Base-by-base conservation (phyloP, 805 yeast genomes). In the Hanseniaspora nectarophila region DNA sequence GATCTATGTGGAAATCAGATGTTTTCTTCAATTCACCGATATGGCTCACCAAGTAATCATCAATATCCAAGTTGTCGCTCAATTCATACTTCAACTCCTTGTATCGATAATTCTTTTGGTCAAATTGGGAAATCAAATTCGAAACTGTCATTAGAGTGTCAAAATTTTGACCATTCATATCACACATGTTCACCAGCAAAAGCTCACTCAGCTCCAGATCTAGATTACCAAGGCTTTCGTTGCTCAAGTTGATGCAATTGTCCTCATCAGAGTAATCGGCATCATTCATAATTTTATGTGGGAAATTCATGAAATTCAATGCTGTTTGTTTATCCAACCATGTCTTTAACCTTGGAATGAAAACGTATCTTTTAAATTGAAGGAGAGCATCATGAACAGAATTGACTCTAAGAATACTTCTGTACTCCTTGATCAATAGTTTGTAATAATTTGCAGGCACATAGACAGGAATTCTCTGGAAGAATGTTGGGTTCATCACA, bases 181-280 rank as follows among this genome's bases (percentile, higher is more conserved):
- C 53, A 28, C 53, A 49, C 53, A 49, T 49, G 23, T 49, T 49
- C 2, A 31, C 44, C 10, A 49, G 8, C 1, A 49, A 10, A 21
- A 49, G 21, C n/a, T 49, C 43, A 10, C 43, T 33, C 28, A 5
- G 28, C 26, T 39, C 45, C 9, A 48, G 7, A 18, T 23, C 10
- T 28, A 40, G 13, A 18, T 13, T 10, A n/a, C 40, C 33, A 6
- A 48, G n/a, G 18, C 35, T 48, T 33, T 39, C 52, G n/a, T 32
- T 23, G 5, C 35, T 24, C 20, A 49, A 34, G 32, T 34, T 39
- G 7, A 49, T 21, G 5, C 24, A 20, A 28, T 49, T 49, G 20
- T 40, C 39, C 13, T 23, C 18, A 33, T 23, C 29, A 1, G 39
- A 8, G 20, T 40, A 48, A 6, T 32, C 32, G 3, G 10, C 40